Conservation (phyloP, 495 filamentous ascomycete genomes). For the Endocarpon pusillum region DNA sequence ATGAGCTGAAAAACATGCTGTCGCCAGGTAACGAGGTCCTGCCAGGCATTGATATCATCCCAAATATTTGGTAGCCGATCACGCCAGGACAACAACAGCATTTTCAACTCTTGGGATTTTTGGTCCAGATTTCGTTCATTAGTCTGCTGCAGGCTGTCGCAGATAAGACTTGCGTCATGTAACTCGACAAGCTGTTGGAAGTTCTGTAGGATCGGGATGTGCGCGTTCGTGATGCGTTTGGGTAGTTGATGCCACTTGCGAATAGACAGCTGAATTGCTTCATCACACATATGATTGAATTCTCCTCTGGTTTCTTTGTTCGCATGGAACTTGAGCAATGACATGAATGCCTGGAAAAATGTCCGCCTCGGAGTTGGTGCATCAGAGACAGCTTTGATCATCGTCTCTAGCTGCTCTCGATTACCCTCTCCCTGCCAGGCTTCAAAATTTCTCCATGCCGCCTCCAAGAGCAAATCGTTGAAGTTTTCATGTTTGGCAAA, state of each 20-base stretch:
- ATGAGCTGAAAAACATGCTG: constrained; percentile 98
- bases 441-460: constrained; percentile 84
- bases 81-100: constrained; percentile 86
- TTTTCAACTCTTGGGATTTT: constrained; percentile 89
- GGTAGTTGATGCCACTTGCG: constrained; percentile 97
- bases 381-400: constrained; percentile 93
- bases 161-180: constrained; percentile 94
- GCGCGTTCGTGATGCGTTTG: constrained; percentile 80
- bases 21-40: constrained; percentile 95
- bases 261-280: constrained; percentile 90
- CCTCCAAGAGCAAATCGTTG: constrained; percentile 90
- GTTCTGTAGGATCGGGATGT: constrained; percentile 87
- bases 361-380: constrained; percentile 82
- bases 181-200: constrained; percentile 98
- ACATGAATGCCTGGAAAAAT: constrained; percentile 98
- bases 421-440: constrained; percentile 76
- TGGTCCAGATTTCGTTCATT: constrained; percentile 72
- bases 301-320: constrained; percentile 67
- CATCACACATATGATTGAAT: constrained; percentile 80
- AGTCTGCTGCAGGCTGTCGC: constrained; percentile 68
- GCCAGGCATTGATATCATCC: constrained; percentile 99
- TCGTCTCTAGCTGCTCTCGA: constrained; percentile 70
- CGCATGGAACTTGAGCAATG: constrained; percentile 75
- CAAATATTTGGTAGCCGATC: constrained; percentile 92
- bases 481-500: constrained; percentile 99